Percentiles rank a stretch among this genome's conserved stretches.
phyloP scores from a whole-genome alignment of 129 eudicot genomes.

The Ambrosia artemisiifolia region DNA sequence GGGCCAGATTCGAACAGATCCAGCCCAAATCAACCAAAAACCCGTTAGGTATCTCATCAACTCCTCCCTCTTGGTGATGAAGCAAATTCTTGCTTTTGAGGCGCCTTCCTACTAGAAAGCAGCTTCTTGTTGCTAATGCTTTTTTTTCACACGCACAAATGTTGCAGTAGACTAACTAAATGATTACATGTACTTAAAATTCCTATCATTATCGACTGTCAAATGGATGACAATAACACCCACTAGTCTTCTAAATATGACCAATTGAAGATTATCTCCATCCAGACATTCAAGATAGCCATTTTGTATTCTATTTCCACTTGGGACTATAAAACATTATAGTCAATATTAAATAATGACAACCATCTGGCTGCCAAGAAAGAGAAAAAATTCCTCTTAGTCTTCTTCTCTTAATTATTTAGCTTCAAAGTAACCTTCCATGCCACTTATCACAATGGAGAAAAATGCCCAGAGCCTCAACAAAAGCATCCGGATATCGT shows the following conservation, averaged over 20 bases:
- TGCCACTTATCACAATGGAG: neutral
- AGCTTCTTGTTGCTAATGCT: too few relatives aligned
- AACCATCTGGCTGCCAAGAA: neutral
- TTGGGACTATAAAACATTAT: neutral
- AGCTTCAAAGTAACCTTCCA: neutral
- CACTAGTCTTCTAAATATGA: neutral
- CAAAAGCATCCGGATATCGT: neutral
- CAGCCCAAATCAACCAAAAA: too few relatives aligned
- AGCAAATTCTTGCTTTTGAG: too few relatives aligned
- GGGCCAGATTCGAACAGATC: too few relatives aligned
- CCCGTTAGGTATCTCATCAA: too few relatives aligned
- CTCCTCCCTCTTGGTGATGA: too few relatives aligned
- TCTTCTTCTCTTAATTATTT: neutral
- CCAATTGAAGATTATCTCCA: neutral
- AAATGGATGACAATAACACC: neutral
- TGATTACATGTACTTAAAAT: too few relatives aligned
- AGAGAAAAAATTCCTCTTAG: neutral
- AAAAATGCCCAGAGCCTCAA: neutral
- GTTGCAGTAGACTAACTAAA: too few relatives aligned
- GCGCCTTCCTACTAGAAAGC: too few relatives aligned
- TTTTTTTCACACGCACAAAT: too few relatives aligned
- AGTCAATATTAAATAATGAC: neutral
- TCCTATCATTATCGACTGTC: too few relatives aligned
- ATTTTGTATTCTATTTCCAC: neutral
- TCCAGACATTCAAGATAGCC: neutral